Evolutionary conservation across 106 monocot genomes (phyloP), one percentile per base, ranked within the genome.

Genomic region (Gastrodia elata): DNA sequence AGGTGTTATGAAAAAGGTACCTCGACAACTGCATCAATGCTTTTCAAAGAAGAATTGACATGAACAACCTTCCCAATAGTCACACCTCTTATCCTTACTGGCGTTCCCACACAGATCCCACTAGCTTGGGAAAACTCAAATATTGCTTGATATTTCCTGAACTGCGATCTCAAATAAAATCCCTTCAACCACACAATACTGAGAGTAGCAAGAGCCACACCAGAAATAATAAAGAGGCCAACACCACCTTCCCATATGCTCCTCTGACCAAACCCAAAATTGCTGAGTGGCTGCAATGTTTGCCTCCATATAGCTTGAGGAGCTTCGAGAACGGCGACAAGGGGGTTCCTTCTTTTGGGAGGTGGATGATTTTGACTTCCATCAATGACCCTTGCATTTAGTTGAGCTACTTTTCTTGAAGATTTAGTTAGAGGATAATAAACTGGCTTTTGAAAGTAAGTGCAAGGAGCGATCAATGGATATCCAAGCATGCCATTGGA

Each of bases 221-320:
- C 86, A 27, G 90, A 82, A 24, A 81, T 80, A 71, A 87, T 36
- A 69, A 90, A 90, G 57, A 90, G 65, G 4, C 90, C 90, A 42
- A 90, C 87, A 28, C 90, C 90, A 15, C 90, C 90, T 65, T 90
- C 90, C 90, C 90, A 90, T 42, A 90, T 78, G 80, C 90, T 90
- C 80, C 82, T 80, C 34, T 74, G 58, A 0, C 90, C 90, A 55
- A 87, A 90, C 40, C 90, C 90, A 43, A 90, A 90, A 69, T 90
- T 78, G 40, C 84, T 87, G 55, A 90, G 65, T 0, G 90, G 90
- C 46, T 82, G 87, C 78, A 84, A 70, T 16, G 84, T 82, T 64
- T 68, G 42, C 71, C 56, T 81, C 90, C 90, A 90, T 1, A 90
- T 71, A 18, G 80, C 65, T 18, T 13, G 2, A 3, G 72, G 78